Percentiles rank a stretch among this genome's conserved stretches.
Conservation (phyloP, 2,329 filamentous ascomycete genomes). For the Scytalidium sp. region DNA sequence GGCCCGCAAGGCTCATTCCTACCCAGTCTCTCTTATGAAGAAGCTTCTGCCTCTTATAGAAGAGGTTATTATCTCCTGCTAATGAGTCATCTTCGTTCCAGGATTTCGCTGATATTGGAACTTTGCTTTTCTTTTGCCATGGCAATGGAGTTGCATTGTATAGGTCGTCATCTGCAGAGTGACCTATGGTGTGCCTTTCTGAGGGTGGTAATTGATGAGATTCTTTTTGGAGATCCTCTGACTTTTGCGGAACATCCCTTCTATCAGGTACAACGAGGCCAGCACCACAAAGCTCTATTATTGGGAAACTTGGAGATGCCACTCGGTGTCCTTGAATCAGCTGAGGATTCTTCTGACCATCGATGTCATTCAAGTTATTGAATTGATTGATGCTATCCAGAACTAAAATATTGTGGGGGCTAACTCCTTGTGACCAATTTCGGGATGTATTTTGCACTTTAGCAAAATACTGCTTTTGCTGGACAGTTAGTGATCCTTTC, state of each 20-base stretch:
- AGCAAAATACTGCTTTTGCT: constrained; percentile 47
- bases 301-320: not conserved
- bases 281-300: not conserved
- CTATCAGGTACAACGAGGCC: not conserved
- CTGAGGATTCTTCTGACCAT: not conserved
- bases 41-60: constrained; percentile 20
- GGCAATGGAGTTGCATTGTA: constrained; percentile 21
- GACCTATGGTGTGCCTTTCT: not conserved
- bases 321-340: not conserved
- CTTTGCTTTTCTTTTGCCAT: constrained; percentile 8
- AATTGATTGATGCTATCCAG: constrained; percentile 11
- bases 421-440: constrained; percentile 23
- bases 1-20: constrained; percentile 21
- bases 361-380: not conserved
- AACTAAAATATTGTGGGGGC: constrained; percentile 23
- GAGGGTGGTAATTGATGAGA: not conserved
- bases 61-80: not conserved
- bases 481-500: constrained; percentile 31
- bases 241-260: not conserved
- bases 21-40: constrained; percentile 27
- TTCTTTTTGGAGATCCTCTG: not conserved
- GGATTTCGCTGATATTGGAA: constrained; percentile 1
- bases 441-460: constrained; percentile 34
- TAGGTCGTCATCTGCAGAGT: constrained; percentile 14
- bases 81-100: not conserved